phyloP scores from a whole-genome alignment of 345 rosid species.

The Hirschfeldia incana region DNA sequence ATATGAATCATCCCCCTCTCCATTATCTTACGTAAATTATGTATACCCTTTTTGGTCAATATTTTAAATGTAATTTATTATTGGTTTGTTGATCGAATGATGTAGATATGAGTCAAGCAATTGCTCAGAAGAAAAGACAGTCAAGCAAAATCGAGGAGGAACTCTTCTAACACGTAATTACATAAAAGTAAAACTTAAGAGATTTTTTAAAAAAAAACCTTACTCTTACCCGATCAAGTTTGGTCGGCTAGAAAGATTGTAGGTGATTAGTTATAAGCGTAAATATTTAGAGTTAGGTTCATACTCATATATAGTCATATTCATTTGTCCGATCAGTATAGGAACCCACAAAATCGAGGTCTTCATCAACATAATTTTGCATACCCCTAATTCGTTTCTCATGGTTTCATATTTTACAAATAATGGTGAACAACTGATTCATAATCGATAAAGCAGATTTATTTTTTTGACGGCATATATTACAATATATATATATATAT shows the following conservation, averaged over 20 bases:
- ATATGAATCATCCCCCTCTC: not conserved
- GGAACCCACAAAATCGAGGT: not conserved
- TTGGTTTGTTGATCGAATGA: not conserved
- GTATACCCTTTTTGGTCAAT: not conserved
- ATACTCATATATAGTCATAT: not conserved
- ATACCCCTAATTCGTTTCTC: not conserved
- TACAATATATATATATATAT: not conserved
- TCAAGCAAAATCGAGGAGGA: not conserved
- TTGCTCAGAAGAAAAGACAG: not conserved
- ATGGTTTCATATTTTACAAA: not conserved
- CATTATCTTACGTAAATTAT: not conserved
- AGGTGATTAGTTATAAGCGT: not conserved
- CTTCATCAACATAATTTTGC: not conserved
- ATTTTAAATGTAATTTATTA: not conserved
- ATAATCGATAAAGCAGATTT: not conserved
- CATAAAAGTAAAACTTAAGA: not conserved
- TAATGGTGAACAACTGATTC: not conserved
- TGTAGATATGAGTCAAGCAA: not conserved
- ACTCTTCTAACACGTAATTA: not conserved
- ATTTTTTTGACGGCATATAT: not conserved
- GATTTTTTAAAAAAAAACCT: not conserved
- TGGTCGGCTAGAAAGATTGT: not conserved
- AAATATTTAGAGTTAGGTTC: not conserved
- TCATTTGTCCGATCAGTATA: not conserved
- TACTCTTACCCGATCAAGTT: not conserved